Conservation (phyloP, 73 alveolate species). For the Stentor roeselii region DNA sequence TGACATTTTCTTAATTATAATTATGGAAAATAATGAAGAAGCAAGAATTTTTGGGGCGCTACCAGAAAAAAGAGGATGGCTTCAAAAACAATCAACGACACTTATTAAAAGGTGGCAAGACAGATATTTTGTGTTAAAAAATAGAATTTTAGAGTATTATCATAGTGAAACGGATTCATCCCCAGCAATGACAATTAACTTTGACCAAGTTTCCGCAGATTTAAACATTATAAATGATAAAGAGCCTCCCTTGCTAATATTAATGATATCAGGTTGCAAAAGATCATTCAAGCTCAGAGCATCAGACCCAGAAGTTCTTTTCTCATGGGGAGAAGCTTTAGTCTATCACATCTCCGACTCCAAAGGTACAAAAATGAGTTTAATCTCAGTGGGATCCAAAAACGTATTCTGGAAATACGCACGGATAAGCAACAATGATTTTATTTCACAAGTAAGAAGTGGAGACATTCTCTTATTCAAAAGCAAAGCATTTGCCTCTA, state of each 20-base stretch:
- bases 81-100: background rate
- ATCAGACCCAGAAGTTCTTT: background rate
- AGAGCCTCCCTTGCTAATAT: background rate
- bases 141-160: background rate
- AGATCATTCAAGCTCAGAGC: background rate
- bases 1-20: too few relatives aligned
- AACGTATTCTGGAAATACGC: slow-evolving; percentile 25
- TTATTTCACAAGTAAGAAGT: slow-evolving; percentile 26
- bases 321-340: slow-evolving; percentile 14
- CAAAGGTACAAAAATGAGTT: background rate
- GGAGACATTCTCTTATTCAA: slow-evolving; percentile 47
- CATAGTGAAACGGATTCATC: background rate
- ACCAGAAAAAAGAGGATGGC: slow-evolving; percentile 19
- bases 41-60: too few relatives aligned
- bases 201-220: background rate
- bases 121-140: slow-evolving; percentile 6
- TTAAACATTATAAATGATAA: slow-evolving; percentile 1
- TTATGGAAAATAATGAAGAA: too few relatives aligned
- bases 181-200: background rate
- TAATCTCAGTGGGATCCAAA: background rate
- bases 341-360: background rate
- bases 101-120: slow-evolving; percentile 19
- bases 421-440: slow-evolving; percentile 35
- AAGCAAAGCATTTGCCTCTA: slow-evolving; percentile 42
- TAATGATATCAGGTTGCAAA: background rate